These are phyloP conservation scores for Hypoxylon subgilvum DNA, from an alignment of 495 filamentous ascomycete species.

Conservation along the genomic window DNA sequence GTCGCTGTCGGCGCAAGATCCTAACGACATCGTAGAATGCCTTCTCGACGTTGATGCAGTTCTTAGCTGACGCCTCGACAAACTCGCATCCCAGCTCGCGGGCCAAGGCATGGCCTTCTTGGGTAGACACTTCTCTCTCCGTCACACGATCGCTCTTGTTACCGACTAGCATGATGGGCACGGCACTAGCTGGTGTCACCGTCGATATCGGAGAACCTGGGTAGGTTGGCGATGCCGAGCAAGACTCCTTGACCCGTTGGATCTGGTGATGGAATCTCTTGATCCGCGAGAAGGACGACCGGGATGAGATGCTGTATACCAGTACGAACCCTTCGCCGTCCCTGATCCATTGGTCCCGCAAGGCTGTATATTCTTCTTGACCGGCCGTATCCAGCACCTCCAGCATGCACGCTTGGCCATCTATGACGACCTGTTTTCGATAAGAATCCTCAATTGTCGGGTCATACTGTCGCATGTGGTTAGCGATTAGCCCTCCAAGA, in stretches of 20 bases:
- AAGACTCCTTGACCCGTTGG: constrained; percentile 94
- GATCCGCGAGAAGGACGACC: constrained; percentile 93
- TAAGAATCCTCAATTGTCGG: constrained; percentile 98
- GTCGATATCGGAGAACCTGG: constrained; percentile 63
- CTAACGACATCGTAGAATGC: constrained; percentile 98
- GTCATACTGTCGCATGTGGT: constrained; percentile 67
- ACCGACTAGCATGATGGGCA: constrained; percentile 96
- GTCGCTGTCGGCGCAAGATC: constrained; percentile 80
- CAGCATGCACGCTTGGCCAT: constrained; percentile 95
- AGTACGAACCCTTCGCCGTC: constrained; percentile 97
- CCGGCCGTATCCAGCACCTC: constrained; percentile 98
- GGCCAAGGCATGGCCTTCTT: constrained; percentile 91
- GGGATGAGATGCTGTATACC: constrained; percentile 96
- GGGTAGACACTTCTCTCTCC: constrained; percentile 93
- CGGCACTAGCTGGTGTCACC: constrained; percentile 63
- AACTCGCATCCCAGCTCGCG: constrained; percentile 95
- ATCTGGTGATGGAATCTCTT: constrained; percentile 96
- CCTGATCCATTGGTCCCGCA: constrained; percentile 97
- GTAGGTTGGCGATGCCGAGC: constrained; percentile 77
- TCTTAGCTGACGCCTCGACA: constrained; percentile 98
- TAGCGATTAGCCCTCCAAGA: constrained; percentile 27
- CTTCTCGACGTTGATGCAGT: constrained; percentile 98
- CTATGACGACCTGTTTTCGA: constrained; percentile 97
- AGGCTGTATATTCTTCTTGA: constrained; percentile 98
- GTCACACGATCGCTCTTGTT: constrained; percentile 98